These are phyloP conservation scores for Elongisporangium prolatum DNA, from an alignment of 352 stramenopile species.

Conservation along the genomic window DNA sequence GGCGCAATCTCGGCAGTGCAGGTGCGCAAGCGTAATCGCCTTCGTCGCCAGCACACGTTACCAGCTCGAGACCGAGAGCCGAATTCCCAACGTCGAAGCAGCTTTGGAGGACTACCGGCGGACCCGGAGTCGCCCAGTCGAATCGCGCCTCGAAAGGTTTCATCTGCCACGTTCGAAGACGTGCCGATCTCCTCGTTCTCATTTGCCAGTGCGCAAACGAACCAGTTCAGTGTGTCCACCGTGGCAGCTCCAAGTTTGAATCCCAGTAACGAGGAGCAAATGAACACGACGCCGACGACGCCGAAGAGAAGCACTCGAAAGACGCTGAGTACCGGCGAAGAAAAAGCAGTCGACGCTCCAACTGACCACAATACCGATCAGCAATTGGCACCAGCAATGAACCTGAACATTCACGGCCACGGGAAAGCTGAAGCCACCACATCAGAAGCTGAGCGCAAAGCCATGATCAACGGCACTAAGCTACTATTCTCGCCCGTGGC, in stretches of 20 bases:
- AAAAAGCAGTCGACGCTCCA: neutral
- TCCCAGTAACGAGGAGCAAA: neutral
- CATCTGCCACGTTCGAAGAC: conserved; percentile 9
- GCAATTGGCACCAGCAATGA: neutral
- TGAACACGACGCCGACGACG: conserved; percentile 4
- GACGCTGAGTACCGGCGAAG: neutral
- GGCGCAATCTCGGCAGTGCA: neutral
- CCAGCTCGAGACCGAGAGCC: conserved; percentile 9
- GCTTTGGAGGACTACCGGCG: conserved; percentile 7
- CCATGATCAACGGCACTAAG: conserved; percentile 22
- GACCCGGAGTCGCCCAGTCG: neutral
- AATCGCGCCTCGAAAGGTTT: neutral
- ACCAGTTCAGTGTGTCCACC: neutral
- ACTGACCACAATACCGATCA: neutral
- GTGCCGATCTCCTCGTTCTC: neutral
- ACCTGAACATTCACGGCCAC: neutral
- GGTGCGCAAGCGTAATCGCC: conserved; percentile 10
- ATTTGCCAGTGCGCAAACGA: neutral
- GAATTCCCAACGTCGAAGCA: conserved; percentile 11
- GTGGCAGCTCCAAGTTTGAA: neutral
- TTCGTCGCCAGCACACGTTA: conserved; percentile 25
- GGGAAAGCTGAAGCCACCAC: neutral
- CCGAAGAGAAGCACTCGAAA: neutral
- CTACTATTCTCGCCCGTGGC: conserved; percentile 39
- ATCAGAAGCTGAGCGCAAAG: neutral